These are phyloP conservation scores for Nicotiana benthamiana DNA, from an alignment of 257 asterid genomes.

Conservation along the genomic window DNA sequence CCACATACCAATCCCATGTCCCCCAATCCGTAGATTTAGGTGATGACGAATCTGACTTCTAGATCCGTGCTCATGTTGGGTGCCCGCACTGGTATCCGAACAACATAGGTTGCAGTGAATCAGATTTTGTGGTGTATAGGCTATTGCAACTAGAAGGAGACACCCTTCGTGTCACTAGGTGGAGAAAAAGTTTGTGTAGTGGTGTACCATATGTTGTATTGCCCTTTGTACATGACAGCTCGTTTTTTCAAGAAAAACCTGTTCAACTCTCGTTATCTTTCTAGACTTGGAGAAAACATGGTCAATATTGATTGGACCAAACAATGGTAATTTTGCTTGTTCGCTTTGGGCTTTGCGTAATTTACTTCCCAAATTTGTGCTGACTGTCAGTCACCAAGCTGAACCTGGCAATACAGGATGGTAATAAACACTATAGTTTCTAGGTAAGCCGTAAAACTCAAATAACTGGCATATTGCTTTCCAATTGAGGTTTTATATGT, in stretches of 20 bases:
- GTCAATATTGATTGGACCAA: background rate
- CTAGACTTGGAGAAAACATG: background rate
- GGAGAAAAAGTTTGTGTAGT: background rate
- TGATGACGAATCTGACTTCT: background rate
- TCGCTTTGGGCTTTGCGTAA: background rate
- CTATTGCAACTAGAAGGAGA: background rate
- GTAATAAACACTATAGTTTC: background rate
- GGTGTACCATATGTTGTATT: background rate
- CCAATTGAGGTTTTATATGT: background rate
- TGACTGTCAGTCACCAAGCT: background rate
- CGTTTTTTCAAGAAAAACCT: background rate
- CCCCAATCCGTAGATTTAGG: background rate
- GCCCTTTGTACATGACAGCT: background rate
- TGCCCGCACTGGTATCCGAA: background rate
- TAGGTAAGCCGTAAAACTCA: background rate
- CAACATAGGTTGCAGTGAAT: no score
- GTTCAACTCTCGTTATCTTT: background rate
- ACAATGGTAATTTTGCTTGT: background rate
- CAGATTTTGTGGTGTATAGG: background rate
- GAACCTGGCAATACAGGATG: background rate
- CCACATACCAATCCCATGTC: background rate
- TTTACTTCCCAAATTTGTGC: background rate
- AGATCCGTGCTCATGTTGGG: background rate
- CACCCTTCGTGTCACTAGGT: background rate
- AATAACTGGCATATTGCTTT: background rate